Conservation (phyloP, 768 basidiomycete species). For the Mycena vitilis region DNA sequence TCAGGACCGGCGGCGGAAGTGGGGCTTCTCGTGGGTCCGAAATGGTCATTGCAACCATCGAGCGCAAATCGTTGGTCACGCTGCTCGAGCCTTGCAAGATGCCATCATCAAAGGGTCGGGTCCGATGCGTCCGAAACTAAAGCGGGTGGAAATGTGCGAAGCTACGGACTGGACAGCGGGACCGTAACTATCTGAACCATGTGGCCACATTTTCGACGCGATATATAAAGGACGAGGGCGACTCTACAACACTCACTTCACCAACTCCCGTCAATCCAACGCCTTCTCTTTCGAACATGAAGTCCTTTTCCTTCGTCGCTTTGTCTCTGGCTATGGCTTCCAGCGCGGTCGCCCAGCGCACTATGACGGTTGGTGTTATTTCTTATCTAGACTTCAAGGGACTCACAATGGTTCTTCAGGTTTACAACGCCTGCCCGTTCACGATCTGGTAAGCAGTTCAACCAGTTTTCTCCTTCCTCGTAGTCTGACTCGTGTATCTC, state of each 20-base stretch:
- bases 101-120: too few species aligned
- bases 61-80: too few species aligned
- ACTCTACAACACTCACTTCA: neutral
- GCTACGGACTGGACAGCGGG: too few species aligned
- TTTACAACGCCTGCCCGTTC: slow-evolving; percentile 31
- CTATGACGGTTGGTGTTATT: slow-evolving; percentile 13
- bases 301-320: slow-evolving; percentile 33
- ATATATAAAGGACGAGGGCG: neutral
- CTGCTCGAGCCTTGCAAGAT: too few species aligned
- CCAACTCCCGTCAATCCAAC: neutral
- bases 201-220: neutral
- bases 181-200: neutral
- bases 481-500: too few species aligned
- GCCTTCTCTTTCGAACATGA: slow-evolving; percentile 1
- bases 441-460: slow-evolving; percentile 27
- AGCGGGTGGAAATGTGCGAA: neutral
- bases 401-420: neutral
- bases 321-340: slow-evolving; percentile 25
- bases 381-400: too few species aligned
- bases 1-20: too few species aligned
- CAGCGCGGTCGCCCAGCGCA: slow-evolving; percentile 10
- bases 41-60: too few species aligned
- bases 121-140: neutral
- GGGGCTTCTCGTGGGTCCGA: too few species aligned
- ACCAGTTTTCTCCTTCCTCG: slow-evolving; percentile 32